Conservation (phyloP, 768 basidiomycete genomes). For the Erythrobasidium yunnanense region DNA sequence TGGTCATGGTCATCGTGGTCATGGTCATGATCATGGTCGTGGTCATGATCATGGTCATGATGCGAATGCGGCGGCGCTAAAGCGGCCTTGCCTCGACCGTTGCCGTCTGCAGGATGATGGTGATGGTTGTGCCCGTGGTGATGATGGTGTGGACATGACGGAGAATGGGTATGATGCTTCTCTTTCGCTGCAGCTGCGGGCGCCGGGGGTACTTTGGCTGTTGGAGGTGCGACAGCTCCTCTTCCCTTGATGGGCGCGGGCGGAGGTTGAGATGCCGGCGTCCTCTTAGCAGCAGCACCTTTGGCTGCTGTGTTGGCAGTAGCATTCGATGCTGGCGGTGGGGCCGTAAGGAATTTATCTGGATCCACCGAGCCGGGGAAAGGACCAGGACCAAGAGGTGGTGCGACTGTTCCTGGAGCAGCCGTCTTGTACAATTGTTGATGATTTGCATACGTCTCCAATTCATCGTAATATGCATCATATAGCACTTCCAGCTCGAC, state of each 20-base stretch:
- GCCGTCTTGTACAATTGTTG: constrained; percentile 92
- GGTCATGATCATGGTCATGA: constrained; percentile 45
- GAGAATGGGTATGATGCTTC: constrained; percentile 34
- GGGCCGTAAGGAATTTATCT: constrained; percentile 51
- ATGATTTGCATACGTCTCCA: constrained; percentile 97
- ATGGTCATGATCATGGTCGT: constrained; percentile 49
- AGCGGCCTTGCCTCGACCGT: constrained; percentile 41
- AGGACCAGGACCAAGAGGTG: constrained; percentile 90
- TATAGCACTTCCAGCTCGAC: constrained; percentile 99
- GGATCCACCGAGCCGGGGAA: constrained; percentile 97
- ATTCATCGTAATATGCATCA: constrained; percentile 99
- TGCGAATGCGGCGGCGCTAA: constrained; percentile 40
- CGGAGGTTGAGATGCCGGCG: too few species aligned
- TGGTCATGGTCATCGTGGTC: constrained; percentile 43
- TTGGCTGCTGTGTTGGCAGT: neutral
- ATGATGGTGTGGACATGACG: constrained; percentile 36
- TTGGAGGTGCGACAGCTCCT: constrained; percentile 7
- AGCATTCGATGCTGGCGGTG: constrained; percentile 28
- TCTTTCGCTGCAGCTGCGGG: constrained; percentile 22
- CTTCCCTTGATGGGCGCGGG: neutral
- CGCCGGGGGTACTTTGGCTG: constrained; percentile 18
- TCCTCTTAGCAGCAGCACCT: constrained; percentile 1
- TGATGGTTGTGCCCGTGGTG: constrained; percentile 31
- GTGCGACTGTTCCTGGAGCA: constrained; percentile 49
- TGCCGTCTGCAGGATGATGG: constrained; percentile 32